phyloP scores from a whole-genome alignment of 202 grass and related monocot genomes.

The Zoysia matrella region DNA sequence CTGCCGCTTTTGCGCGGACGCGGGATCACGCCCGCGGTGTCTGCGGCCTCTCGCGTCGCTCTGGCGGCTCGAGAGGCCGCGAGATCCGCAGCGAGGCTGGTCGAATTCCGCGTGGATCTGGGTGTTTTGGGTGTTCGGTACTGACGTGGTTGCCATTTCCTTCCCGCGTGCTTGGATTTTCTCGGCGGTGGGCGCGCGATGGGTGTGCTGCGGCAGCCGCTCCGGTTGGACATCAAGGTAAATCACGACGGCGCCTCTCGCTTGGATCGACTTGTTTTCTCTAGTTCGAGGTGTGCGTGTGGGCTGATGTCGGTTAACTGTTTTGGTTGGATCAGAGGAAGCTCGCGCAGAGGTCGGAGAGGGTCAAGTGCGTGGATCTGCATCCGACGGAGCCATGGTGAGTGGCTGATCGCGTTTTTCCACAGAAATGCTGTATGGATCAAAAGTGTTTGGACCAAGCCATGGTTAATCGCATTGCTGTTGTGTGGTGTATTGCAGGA shows the following conservation, averaged over 20 bases:
- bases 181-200: neutral
- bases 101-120: constrained; percentile 53
- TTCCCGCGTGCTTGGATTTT: neutral
- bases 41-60: neutral
- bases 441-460: neutral
- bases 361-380: constrained; percentile 88
- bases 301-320: constrained; percentile 27
- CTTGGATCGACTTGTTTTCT: constrained; percentile 35
- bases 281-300: too few relatives aligned
- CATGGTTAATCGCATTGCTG: constrained; percentile 14
- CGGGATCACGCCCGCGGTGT: constrained; percentile 36
- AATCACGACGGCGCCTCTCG: constrained; percentile 8
- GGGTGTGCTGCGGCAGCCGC: constrained; percentile 53
- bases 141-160: constrained; percentile 39
- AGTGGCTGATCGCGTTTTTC: neutral
- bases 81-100: constrained; percentile 49
- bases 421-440: neutral
- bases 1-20: neutral
- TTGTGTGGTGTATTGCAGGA: constrained; percentile 53
- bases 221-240: constrained; percentile 95
- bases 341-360: constrained; percentile 79
- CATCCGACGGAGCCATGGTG: constrained; percentile 84
- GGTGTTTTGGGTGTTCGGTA: constrained; percentile 19
- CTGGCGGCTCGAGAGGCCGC: neutral
- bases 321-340: constrained; percentile 70